Base-by-base conservation (phyloP, 139 green algal genomes). In the Coelastrella sp. region DNA sequence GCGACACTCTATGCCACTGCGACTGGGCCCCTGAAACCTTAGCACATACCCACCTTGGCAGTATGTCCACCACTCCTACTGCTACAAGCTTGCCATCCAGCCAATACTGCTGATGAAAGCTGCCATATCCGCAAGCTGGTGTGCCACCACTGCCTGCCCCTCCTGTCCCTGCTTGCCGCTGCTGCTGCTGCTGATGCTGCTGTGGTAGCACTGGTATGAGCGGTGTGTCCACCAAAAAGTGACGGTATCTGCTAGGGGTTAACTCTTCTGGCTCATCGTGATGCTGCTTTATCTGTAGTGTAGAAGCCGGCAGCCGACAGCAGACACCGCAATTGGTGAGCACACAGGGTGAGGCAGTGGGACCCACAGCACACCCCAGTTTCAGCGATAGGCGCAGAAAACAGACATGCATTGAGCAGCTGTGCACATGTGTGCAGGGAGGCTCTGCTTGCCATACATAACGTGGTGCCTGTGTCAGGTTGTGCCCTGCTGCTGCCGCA, bases 21-120 rank as follows among this genome's bases (percentile, higher is more conserved):
- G 32, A 71, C 61, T 71, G n/a, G 73, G 16, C 3, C 8, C 10
- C 61, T 19, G 61, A 10, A 71, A 19, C 10, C 11, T 10, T 16
- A 5, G 71, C n/a, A 77, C 8, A 71, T 5, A 54, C 74, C 23
- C 59, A 90, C 85, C 85, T 90, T 20, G 97, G 97, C 90, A 99
- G 93, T 8, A 99, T 80, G 85, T 99, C 98, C 74, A 99, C 93
- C 85, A 99, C 97, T 0, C 96, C 96, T 73, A 99, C 97, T 0
- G 98, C 98, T 8, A 99, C 89, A 64, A 99, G 95, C 77, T 80
- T 58, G 94, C 95, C 97, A 71, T 98, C 96, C 8, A 99, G 90
- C 91, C 98, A 96, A 92, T 99, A 99, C 93, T 99, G 97, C 93
- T 98, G 96, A 93, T 99, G 98, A 92, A 99, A 99, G 75, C 95